Base-by-base conservation (phyloP, 257 asterid genomes). In the Solanum arcanum region DNA sequence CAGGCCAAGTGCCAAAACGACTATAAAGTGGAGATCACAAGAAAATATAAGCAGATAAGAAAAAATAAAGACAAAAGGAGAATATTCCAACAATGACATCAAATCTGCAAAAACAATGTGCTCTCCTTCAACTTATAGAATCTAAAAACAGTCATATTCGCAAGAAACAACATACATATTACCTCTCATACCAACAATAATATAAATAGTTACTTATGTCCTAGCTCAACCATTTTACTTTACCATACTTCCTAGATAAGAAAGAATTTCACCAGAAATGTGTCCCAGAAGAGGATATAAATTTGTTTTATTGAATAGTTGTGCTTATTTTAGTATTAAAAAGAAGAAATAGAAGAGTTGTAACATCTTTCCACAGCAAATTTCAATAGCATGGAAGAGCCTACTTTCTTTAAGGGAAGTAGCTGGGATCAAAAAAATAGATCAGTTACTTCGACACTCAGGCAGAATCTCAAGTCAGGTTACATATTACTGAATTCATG, bases 1-100 rank as follows among this genome's bases (percentile, higher is more conserved):
- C 99, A 69, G 99, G 99, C 99, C 99, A 97, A 72, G 97, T 93
- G 89, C 99, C 99, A 88, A 97, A 96, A 87, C 98, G 99, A 72
- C 99, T 97, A 91, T 37, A 89, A 12, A 83, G 70, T 83, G 78
- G 66, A 83, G 88, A 74, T 25, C 68, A 42, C 31, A 84, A 80
- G 87, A 86, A 83, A 83, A n/a, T 25, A 81, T 9, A 81, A 81
- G 85, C 46, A 81, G 18, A 83, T 80, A 25, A 64, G 49, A 4
- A 83, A 83, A 86, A 41, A 29, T 18, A 83, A 80, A 12, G 62
- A 37, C 64, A 73, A 76, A 86, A 52, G 31, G 31, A 60, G 5
- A 31, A 56, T 6, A 46, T 86, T 69, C 83, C 49, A 85, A 69
- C 69, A 86, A 31, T 41, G 47, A 73, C 3, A 25, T 72, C n/a